Conservation (phyloP, 1,284 basidiomycete genomes). For the Phylloporus sp. region DNA sequence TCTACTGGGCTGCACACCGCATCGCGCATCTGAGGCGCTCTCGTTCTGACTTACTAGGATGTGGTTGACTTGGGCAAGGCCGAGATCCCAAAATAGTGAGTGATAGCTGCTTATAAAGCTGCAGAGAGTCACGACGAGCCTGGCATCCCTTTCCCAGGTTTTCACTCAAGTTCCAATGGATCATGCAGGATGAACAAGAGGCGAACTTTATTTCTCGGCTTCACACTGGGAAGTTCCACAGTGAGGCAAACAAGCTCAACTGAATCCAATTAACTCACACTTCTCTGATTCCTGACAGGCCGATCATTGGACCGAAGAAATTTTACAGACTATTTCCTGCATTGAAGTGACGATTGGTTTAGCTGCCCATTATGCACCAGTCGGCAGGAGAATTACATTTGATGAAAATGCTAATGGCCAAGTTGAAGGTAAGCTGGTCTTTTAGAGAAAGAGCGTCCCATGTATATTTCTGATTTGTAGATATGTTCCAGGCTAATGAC, state of each 20-base stretch:
- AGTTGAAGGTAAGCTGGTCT: conserved; percentile 57
- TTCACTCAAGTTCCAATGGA: conserved; percentile 59
- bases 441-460: neutral
- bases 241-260: conserved; percentile 15
- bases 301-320: conserved; percentile 66
- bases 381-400: conserved; percentile 62
- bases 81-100: conserved; percentile 66
- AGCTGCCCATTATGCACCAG: conserved; percentile 56
- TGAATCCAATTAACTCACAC: rapidly evolving
- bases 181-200: conserved; percentile 66
- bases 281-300: conserved; percentile 44
- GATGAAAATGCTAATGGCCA: conserved; percentile 72
- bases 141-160: conserved; percentile 46
- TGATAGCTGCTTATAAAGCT: neutral
- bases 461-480: neutral
- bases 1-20: neutral
- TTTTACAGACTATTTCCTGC: conserved; percentile 62
- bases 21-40: neutral
- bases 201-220: conserved; percentile 67
- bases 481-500: conserved; percentile 57
- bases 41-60: conserved; percentile 47
- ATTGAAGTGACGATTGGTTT: conserved; percentile 55
- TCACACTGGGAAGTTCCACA: conserved; percentile 64
- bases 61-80: conserved; percentile 64
- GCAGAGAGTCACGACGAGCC: neutral